phyloP scores from a whole-genome alignment of 2,329 filamentous ascomycete species.

The Botrytis paeoniae region DNA sequence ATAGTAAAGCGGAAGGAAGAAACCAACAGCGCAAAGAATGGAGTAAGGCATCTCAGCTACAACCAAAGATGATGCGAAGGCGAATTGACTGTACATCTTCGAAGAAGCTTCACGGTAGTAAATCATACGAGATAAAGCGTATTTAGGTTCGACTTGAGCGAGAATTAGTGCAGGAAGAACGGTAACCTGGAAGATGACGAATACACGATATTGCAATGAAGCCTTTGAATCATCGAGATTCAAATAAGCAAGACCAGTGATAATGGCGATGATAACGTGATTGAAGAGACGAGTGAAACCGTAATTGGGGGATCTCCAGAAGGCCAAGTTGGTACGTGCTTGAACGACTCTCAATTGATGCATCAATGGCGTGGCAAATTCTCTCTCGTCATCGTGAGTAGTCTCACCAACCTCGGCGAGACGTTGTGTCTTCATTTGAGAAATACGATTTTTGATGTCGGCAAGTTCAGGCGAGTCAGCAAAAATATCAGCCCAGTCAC shows the following conservation, averaged over 20 bases:
- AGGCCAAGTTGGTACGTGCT: slow-evolving; percentile 69
- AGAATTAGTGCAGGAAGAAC: slow-evolving; percentile 82
- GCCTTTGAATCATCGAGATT: slow-evolving; percentile 72
- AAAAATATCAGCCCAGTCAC: slow-evolving; percentile 64
- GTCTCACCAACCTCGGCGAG: slow-evolving; percentile 44
- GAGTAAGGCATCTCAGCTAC: slow-evolving; percentile 82
- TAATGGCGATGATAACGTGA: slow-evolving; percentile 72
- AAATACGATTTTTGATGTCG: slow-evolving; percentile 53
- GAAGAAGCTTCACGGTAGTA: slow-evolving; percentile 83
- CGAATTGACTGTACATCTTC: slow-evolving; percentile 81
- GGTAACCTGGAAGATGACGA: slow-evolving; percentile 86
- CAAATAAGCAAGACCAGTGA: slow-evolving; percentile 77
- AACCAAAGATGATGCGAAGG: slow-evolving; percentile 76
- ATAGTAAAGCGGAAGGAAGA: slow-evolving; percentile 83
- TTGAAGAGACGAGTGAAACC: slow-evolving; percentile 85
- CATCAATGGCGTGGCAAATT: slow-evolving; percentile 76
- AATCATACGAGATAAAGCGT: slow-evolving; percentile 73
- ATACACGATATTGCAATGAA: slow-evolving; percentile 80
- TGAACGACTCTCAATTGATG: slow-evolving; percentile 78
- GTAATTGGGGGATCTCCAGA: slow-evolving; percentile 86
- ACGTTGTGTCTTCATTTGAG: slow-evolving; percentile 52
- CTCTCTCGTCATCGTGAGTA: slow-evolving; percentile 52
- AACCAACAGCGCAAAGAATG: slow-evolving; percentile 72
- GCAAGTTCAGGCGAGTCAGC: slow-evolving; percentile 55
- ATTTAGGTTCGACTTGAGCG: slow-evolving; percentile 80